Base-by-base conservation (phyloP, 768 basidiomycete genomes). In the Lepiota brunneoincarnata region DNA sequence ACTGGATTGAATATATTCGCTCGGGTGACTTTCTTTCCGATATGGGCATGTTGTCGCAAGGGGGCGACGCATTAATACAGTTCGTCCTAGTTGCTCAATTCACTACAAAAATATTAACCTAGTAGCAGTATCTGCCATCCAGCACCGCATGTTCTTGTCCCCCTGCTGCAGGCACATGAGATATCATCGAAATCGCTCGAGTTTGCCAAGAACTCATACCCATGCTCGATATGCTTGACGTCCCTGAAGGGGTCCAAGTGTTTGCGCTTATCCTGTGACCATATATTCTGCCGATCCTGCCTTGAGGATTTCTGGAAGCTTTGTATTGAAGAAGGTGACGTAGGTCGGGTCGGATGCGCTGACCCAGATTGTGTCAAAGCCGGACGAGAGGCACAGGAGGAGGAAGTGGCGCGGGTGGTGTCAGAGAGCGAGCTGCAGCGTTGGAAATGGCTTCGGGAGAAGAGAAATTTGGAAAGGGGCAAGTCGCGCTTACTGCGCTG, bases 211-310 rank as follows among this genome's bases (percentile, higher is more conserved):
- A 78, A 75, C 14, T 82, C 87, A 0, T 89, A 89, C 67, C 67
- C 74, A 23, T 96, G 93, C 63, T 75, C 84, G 21, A 83, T 96
- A 46, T 96, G 93, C 66, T 69, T 95, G 3, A 77, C 79, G 34
- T 78, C 80, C 12, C 70, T 83, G 54, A 93, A 91, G 64, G 93
- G 93, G 40, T 76, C 80, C 12, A 80, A 82, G 59, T 93, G 92
- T 64, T 61, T 93, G 14, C 76, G 81, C 57, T 73, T 95, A 45
- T 64, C 72, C 2, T 95, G 93, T 63, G 68, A 69, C 1, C 93
- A 95, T 66, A 79, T 93, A 11, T 95, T 93, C 66, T 96, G 93
- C 65, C 80, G 82, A n/a, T 67, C 78, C 6, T 96, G 93, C 64
- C 67, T 96, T 23, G 75, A 76, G 49, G 86, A 88, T 48, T 94